Base-by-base conservation (phyloP, 768 basidiomycete genomes). In the Russula sp. region DNA sequence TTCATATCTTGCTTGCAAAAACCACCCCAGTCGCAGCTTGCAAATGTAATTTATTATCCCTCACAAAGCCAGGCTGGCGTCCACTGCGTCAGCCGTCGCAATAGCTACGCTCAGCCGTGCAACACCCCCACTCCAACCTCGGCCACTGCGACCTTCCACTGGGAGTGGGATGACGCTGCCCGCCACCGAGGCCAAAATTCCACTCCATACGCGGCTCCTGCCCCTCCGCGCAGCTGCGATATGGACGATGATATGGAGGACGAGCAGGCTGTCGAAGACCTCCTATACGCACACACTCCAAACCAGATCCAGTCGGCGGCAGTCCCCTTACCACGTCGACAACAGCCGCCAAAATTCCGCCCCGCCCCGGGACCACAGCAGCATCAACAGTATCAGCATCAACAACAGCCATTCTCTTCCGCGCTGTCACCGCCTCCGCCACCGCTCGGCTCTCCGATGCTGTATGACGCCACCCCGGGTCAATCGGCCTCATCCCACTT, bases 191-290 rank as follows among this genome's bases (percentile, higher is more conserved):
- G 47, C 35, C 52, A 55, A 49, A 65, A 25, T 34, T 16, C 58
- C 20, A 32, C 56, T 13, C n/a, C 52, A 5, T 55, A 52, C 51
- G 56, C 48, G 56, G 50, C 60, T 41, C 59, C 39, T 70, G 71
- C 25, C 69, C 69, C 49, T 68, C 66, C 11, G 66, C 56, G 8
- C 50, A 66, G 36, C 70, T 1, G 61, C 70, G 35, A 62, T 66
- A 10, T 73, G 49, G 63, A 72, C 46, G 76, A 77, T 38, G 78
- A 75, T 48, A 74, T 75, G 75, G 78, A 73, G 60, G 79, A 80
- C 57, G 75, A 75, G 52, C 71, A 70, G 51, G 71, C 73, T 68
- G 79, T 80, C 8, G 79, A 80, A 67, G 78, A 80, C 59, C 70
- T 80, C 70, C 70, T 80, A 43, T 71, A 65, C 10, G 57, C 69